These are phyloP conservation scores for Corchorus olitorius DNA, from an alignment of 345 rosid genomes.

Conservation along the genomic window DNA sequence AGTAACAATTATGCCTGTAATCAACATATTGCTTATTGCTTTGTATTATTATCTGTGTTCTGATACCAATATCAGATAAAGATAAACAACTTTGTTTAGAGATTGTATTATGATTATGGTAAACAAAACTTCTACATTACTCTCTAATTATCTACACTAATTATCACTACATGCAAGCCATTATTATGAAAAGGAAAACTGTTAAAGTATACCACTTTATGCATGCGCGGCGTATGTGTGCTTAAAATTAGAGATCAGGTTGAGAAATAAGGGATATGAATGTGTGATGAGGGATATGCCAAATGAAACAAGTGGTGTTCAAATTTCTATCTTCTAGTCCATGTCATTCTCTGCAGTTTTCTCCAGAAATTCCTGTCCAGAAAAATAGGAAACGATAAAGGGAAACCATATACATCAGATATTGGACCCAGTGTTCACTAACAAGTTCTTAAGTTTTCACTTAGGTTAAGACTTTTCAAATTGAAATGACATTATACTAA, in stretches of 20 bases:
- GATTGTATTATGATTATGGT: neutral
- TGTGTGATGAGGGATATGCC: neutral
- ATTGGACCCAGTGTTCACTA: neutral
- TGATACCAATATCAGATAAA: too few relatives aligned
- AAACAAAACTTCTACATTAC: neutral
- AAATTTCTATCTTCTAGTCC: neutral
- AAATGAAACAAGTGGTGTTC: neutral
- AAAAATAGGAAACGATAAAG: neutral
- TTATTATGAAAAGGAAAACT: neutral
- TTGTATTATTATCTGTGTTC: neutral
- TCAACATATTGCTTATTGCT: neutral
- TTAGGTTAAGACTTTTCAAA: too few relatives aligned
- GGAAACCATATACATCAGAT: neutral
- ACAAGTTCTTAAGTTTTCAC: neutral
- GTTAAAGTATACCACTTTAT: neutral
- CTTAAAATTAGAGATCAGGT: neutral
- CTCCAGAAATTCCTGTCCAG: neutral
- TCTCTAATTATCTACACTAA: neutral
- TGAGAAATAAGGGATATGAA: neutral
- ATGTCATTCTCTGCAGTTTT: too few relatives aligned
- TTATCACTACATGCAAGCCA: neutral
- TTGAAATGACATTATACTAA: neutral
- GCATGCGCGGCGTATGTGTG: too few relatives aligned
- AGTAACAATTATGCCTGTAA: neutral
- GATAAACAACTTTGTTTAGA: neutral